Base-by-base conservation (phyloP, 306 rosid genomes). In the Cucumis melo region DNA sequence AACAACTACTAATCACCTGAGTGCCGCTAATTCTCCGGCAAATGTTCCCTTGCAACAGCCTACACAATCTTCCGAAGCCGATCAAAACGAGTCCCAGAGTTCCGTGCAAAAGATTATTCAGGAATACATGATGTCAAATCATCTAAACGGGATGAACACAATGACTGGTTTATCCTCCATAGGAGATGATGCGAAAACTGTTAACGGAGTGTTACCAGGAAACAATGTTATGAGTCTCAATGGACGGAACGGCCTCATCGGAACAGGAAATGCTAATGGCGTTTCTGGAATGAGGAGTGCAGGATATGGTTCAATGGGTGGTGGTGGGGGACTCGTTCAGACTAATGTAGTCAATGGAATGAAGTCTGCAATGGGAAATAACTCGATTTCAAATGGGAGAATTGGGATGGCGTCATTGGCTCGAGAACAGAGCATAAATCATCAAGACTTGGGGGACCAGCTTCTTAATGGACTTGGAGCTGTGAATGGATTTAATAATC, bases 71-170 rank as follows among this genome's bases (percentile, higher is more conserved):
- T 76, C 90, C 14, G 97, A 91, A 60, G 92, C 89, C 7, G 95
- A 92, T 73, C 92, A 86, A 55, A 82, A 50, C 38, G 99, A 90
- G 79, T 78, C 92, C 51, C 99, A 89, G 80, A 89, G 92, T 81
- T 90, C 98, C 10, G 96, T 95, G 59, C 92, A 95, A 67, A 95
- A 92, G 80, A 80, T 95, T 77, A 55, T 95, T 76, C 96, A 91
- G 0, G 92, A 91, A 21, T 87, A 90, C 89, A 86, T 93, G 93
- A 81, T 91, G 85, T 84, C 96, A 20, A 86, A 81, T 77, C 96
- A 88, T 74, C 88, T 86, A 50, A 87, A 77, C 36, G 91, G 90
- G 80, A 14, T 86, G 16, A 93, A 92, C 23, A 85, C 86, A 54
- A 79, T 86, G 86, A 82, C 59, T 3, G 81, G 86, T 32, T 88